phyloP scores from a whole-genome alignment of 768 basidiomycete species.

The Boletus sp. region DNA sequence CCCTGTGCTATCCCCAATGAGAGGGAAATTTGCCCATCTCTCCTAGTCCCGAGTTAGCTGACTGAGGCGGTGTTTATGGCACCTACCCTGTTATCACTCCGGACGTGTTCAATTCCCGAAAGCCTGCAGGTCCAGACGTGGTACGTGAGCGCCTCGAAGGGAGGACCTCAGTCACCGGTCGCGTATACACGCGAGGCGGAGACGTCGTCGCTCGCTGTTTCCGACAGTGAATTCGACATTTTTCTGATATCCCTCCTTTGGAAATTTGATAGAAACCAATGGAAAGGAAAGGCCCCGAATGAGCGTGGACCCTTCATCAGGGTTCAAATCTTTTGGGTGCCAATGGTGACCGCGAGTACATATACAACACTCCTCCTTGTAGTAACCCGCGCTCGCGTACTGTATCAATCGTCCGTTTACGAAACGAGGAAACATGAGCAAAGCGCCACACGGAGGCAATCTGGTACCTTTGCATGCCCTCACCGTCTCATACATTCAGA shows the following conservation, averaged over 20 bases:
- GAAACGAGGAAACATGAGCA: neutral
- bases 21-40: neutral
- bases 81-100: neutral
- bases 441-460: slow-evolving; percentile 19
- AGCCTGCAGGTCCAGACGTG: too few species aligned
- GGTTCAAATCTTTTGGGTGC: neutral
- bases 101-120: neutral
- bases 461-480: slow-evolving; percentile 4
- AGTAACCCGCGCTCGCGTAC: neutral
- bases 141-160: neutral
- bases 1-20: neutral
- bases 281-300: neutral
- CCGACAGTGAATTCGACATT: neutral
- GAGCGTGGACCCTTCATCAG: neutral
- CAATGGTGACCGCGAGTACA: neutral
- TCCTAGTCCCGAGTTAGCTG: neutral
- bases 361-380: neutral
- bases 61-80: neutral
- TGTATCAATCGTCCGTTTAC: neutral
- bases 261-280: neutral
- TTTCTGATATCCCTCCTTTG: neutral
- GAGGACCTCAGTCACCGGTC: neutral
- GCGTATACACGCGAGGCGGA: too few species aligned
- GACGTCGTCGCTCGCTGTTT: too few species aligned
- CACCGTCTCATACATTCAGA: neutral